Evolutionary conservation across 192 early-diverging fungal genomes (phyloP), one percentile per base, ranked within the genome.

Genomic region (Backusella macrospora): DNA sequence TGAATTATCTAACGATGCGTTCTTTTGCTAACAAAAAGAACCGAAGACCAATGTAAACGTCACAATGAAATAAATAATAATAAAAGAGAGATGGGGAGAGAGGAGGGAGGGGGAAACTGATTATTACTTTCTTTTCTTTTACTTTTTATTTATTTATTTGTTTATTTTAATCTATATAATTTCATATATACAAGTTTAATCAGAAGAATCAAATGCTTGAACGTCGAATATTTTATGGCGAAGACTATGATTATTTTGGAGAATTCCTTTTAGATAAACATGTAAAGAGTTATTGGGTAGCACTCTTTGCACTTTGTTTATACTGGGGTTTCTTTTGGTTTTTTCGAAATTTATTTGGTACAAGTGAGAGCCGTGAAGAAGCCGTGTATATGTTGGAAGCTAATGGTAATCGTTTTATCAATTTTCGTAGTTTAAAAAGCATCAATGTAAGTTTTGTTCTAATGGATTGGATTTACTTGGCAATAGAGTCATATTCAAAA

Each of bases 301-400:
- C 65, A 42, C 12, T 39, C 4, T 66, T 42, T 18, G 38, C 65
- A 23, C 38, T 66, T 12, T 66, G 65, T 23, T 39, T 66, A 16
- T 66, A 43, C 40, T 66, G 65, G 65, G 65, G 65, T 10, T 40
- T 66, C 38, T 66, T 66, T 23, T 66, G 65, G 65, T 66, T 66
- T 10, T 42, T 38, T 66, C 37, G 65, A 66, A 39, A 66, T 66
- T 42, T 66, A 5, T 66, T 66, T 66, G 65, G 65, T n/a, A 39
- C 7, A 21, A 40, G 21, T 21, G 40, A 66, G 6, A 66, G 38
- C 65, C 65, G 65, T 66, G 38, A 66, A 4, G 65, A 66, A 43
- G 65, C 65, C 65, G 52, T 43, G 21, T 39, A 66, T 13, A 38
- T 18, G 12, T 10, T 66, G 15, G 65, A 66, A 39, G 1, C n/a